Evolutionary conservation across 768 basidiomycete genomes (phyloP).

Genomic region (Tulasnella calospora): DNA sequence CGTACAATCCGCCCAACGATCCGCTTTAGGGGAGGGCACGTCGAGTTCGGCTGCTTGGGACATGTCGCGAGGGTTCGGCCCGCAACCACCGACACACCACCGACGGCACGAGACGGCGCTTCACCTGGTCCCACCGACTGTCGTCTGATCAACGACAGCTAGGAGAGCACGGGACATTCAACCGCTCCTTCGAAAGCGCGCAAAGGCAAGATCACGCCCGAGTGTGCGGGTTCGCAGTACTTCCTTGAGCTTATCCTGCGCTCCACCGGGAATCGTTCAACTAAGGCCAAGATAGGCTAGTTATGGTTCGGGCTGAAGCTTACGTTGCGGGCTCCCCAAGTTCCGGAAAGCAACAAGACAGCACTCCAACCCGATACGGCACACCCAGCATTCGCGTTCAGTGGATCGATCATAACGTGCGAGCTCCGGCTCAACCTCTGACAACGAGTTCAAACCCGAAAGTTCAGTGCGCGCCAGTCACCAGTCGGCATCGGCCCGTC

Average conservation of each 20-base stretch:
- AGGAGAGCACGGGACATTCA: constrained; percentile 1
- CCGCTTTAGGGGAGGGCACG: constrained; percentile 4
- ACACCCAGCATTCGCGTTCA: neutral
- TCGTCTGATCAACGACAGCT: constrained; percentile 17
- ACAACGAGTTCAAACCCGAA: neutral
- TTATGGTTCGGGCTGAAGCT: neutral
- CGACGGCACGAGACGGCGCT: neutral
- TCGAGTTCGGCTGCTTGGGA: constrained; percentile 11
- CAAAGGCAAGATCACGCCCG: neutral
- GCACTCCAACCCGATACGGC: neutral
- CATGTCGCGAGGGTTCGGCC: constrained; percentile 18
- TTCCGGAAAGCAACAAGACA: neutral
- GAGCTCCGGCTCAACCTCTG: neutral
- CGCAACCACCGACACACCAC: constrained; percentile 5
- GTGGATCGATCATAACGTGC: neutral
- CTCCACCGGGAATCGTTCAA: neutral
- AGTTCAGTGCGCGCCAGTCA: neutral
- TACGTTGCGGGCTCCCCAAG: neutral
- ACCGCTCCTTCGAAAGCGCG: neutral
- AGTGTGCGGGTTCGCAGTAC: neutral
- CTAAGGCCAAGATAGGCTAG: neutral
- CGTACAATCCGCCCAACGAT: neutral
- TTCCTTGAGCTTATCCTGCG: constrained; percentile 7
- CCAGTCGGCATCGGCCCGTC: neutral
- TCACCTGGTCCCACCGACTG: constrained; percentile 16